A percentile compares a stretch with the other conserved stretches of the same genome.
Evolutionary conservation across 371 early-diverging fungal genomes (phyloP).

Genomic region (Apophysomyces variabilis): DNA sequence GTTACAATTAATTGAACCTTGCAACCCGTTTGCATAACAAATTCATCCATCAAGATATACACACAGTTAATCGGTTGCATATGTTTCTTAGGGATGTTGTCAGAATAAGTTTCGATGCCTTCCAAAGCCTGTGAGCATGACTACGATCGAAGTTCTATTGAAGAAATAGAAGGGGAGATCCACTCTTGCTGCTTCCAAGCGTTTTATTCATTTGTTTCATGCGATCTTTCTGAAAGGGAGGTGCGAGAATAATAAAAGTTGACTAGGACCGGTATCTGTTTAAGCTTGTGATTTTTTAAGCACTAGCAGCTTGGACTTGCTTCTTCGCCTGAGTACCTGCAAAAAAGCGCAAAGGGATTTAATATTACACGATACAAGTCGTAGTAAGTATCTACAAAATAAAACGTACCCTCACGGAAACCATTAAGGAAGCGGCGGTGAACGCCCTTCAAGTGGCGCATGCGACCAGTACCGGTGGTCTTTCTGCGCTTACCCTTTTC

Average conservation of each 20-base stretch:
- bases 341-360: background rate
- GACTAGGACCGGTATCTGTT: background rate
- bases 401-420: slow-evolving; percentile 78
- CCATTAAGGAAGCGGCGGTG: slow-evolving; percentile 94
- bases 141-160: no score
- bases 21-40: no score
- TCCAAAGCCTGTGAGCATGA: no score
- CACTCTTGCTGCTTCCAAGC: background rate
- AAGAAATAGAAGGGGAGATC: no score
- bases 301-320: slow-evolving; percentile 27
- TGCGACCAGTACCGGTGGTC: slow-evolving; percentile 98
- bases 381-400: no score
- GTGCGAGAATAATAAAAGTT: background rate
- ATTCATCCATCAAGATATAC: no score
- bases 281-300: slow-evolving; percentile 16
- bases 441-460: slow-evolving; percentile 91
- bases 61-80: no score
- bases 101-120: no score
- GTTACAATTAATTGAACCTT: no score
- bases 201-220: slow-evolving; percentile 1
- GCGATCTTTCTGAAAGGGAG: background rate
- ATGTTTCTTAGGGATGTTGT: no score
- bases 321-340: slow-evolving; percentile 28
- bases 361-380: background rate
- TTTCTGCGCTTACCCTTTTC: slow-evolving; percentile 95